A percentile compares a stretch with the other conserved stretches of the same genome.
phyloP scores from a whole-genome alignment of 2,329 filamentous ascomycete genomes.

The Akanthomyces muscarius region DNA sequence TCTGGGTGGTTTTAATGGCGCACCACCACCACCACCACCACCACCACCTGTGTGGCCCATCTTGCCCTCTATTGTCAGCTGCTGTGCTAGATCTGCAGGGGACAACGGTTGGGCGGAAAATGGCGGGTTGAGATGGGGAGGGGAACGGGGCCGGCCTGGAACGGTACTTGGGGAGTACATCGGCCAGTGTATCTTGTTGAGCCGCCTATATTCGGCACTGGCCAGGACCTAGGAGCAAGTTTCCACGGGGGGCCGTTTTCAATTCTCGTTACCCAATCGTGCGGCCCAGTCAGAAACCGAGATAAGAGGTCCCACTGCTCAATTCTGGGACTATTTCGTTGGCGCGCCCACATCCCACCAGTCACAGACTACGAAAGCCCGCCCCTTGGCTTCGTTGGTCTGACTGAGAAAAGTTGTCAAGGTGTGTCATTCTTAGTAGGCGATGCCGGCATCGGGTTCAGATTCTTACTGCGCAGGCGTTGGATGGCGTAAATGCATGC shows the following conservation, averaged over 20 bases:
- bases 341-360: slow-evolving; percentile 4
- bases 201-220: background rate
- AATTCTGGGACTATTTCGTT: slow-evolving; percentile 8
- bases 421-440: background rate
- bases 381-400: background rate
- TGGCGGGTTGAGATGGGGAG: slow-evolving; percentile 13
- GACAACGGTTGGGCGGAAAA: slow-evolving; percentile 17
- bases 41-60: background rate
- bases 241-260: background rate
- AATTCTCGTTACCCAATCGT: slow-evolving; percentile 7
- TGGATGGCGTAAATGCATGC: background rate
- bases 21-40: background rate
- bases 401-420: background rate
- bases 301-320: slow-evolving; percentile 14
- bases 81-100: slow-evolving; percentile 13
- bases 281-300: background rate
- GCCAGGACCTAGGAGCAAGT: background rate
- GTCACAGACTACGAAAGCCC: background rate
- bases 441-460: background rate
- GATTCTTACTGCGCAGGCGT: background rate
- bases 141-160: background rate
- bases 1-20: slow-evolving; percentile 5
- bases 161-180: slow-evolving; percentile 10
- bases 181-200: slow-evolving; percentile 10
- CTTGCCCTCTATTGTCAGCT: background rate